Percentiles rank a stretch among this genome's conserved stretches.
These are phyloP conservation scores for Aspergillus aculeatus DNA, from an alignment of 2,329 filamentous ascomycete genomes.

Conservation along the genomic window DNA sequence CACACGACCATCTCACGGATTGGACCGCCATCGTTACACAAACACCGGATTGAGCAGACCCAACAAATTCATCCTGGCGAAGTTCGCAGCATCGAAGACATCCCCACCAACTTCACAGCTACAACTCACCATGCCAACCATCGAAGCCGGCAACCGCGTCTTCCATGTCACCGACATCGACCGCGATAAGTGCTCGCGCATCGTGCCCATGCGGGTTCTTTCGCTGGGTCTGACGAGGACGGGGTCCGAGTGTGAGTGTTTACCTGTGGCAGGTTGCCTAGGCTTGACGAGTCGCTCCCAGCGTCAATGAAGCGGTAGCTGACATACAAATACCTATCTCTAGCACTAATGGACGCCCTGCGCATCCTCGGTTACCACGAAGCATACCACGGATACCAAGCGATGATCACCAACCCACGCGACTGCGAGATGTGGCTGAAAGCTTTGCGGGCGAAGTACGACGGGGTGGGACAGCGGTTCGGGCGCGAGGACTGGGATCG, in stretches of 20 bases:
- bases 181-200: constrained; percentile 2
- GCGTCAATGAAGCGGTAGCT: not conserved
- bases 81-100: not conserved
- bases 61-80: not conserved
- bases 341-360: constrained; percentile 52
- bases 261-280: not conserved
- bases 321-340: not conserved
- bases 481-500: constrained; percentile 7
- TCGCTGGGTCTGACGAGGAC: constrained; percentile 65
- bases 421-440: constrained; percentile 57
- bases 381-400: constrained; percentile 64
- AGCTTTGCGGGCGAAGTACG: constrained; percentile 58
- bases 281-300: not conserved
- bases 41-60: not conserved
- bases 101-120: not conserved
- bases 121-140: not conserved
- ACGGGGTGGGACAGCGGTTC: constrained; percentile 42
- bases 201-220: constrained; percentile 65
- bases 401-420: constrained; percentile 57
- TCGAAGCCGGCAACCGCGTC: not conserved
- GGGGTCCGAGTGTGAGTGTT: constrained; percentile 60
- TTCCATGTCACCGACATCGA: constrained; percentile 10
- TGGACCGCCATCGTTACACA: too few relatives aligned
- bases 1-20: too few relatives aligned
- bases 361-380: constrained; percentile 56